Conservation (phyloP, 2,329 filamentous ascomycete genomes). For the Neopestalotiopsis rosae region DNA sequence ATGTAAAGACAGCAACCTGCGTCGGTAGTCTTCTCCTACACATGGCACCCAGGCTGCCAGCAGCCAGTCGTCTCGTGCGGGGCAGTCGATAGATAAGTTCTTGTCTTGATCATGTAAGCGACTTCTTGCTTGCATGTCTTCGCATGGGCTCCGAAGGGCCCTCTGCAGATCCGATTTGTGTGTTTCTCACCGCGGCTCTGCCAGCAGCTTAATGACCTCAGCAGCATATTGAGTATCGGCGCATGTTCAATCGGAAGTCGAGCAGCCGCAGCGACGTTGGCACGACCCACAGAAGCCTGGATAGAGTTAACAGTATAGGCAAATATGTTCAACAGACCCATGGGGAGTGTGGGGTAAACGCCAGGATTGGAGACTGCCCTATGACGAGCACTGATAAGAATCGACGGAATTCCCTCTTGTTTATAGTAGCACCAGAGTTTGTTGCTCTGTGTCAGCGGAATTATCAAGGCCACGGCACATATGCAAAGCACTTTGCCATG, state of each 20-base stretch:
- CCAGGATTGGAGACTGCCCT: not conserved
- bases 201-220: not conserved
- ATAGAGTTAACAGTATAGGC: conserved; percentile 15
- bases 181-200: not conserved
- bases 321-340: not conserved
- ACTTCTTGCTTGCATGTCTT: not conserved
- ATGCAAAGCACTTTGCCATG: not conserved
- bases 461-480: not conserved
- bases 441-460: not conserved
- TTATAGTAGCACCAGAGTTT: not conserved
- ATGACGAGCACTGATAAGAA: conserved; percentile 18
- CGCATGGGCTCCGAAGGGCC: conserved; percentile 12
- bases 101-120: not conserved
- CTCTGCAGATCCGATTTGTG: conserved; percentile 8
- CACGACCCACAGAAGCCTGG: not conserved
- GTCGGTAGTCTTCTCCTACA: not conserved
- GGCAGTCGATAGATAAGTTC: conserved; percentile 17
- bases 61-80: not conserved
- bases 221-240: not conserved
- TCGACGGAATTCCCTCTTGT: not conserved
- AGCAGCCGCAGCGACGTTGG: conserved; percentile 5
- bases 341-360: conserved; percentile 10
- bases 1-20: conserved; percentile 11
- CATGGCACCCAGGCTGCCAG: not conserved
- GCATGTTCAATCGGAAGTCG: conserved; percentile 3